Evolutionary conservation across 306 rosid genomes (phyloP).

Genomic region (Astragalus membranaceus): DNA sequence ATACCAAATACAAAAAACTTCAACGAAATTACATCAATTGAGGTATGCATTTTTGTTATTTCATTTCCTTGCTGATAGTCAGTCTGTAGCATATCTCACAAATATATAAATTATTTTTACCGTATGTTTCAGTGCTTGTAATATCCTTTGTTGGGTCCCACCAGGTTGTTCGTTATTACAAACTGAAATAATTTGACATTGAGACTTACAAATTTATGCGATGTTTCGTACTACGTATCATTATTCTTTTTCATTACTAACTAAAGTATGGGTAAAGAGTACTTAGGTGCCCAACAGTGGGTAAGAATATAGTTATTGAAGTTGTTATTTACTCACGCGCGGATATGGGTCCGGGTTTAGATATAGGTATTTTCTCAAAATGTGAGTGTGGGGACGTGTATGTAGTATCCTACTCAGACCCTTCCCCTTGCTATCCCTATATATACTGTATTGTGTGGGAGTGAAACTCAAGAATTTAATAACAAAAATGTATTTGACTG

Average conservation of each 20-base stretch:
- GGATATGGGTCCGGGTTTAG: too few relatives aligned
- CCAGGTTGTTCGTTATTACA: background rate
- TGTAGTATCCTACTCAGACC: too few relatives aligned
- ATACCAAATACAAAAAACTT: conserved; percentile 97
- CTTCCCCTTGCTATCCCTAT: background rate
- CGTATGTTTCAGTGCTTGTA: background rate
- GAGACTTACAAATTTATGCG: too few relatives aligned
- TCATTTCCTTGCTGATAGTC: background rate
- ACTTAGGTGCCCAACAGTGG: too few relatives aligned
- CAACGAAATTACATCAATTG: conserved; percentile 93
- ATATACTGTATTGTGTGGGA: background rate
- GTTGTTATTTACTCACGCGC: too few relatives aligned
- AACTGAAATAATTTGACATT: background rate
- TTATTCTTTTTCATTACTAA: too few relatives aligned
- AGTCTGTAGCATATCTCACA: background rate
- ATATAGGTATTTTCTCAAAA: too few relatives aligned
- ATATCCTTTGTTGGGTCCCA: background rate
- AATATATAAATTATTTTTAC: background rate
- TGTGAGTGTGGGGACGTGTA: too few relatives aligned
- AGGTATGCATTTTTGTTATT: conserved; percentile 39
- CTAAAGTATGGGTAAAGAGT: too few relatives aligned
- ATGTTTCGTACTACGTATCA: too few relatives aligned
- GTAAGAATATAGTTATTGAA: too few relatives aligned
- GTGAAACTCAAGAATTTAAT: background rate
- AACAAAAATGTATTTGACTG: background rate